Percentiles rank a stretch among this genome's conserved stretches.
phyloP scores from a whole-genome alignment of 1,284 basidiomycete genomes.

The Malassezia nana region DNA sequence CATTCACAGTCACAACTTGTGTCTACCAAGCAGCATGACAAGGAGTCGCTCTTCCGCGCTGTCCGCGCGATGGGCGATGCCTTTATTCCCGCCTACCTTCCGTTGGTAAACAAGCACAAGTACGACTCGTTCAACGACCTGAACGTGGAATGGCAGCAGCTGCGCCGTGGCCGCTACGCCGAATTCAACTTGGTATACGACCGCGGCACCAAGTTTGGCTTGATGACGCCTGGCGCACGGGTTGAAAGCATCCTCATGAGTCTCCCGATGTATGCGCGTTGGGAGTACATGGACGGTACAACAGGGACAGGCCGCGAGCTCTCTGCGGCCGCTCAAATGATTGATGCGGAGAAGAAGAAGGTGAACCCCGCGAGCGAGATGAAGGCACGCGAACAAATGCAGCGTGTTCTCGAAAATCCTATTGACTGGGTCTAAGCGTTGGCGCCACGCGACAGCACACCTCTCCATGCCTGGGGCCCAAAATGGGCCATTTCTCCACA shows the following conservation, averaged over 20 bases:
- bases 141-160: slow-evolving; percentile 39
- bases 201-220: slow-evolving; percentile 46
- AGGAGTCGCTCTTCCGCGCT: slow-evolving; percentile 37
- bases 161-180: slow-evolving; percentile 42
- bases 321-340: slow-evolving; percentile 17
- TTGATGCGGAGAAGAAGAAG: slow-evolving; percentile 9
- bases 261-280: slow-evolving; percentile 40
- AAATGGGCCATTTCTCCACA: neutral
- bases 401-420: slow-evolving; percentile 28
- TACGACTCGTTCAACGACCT: slow-evolving; percentile 22
- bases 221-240: slow-evolving; percentile 45
- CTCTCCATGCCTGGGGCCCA: neutral
- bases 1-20: slow-evolving; percentile 14
- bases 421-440: slow-evolving; percentile 30
- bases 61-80: slow-evolving; percentile 40
- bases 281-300: slow-evolving; percentile 44
- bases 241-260: slow-evolving; percentile 49
- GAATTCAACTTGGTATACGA: slow-evolving; percentile 48
- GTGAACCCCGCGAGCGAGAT: slow-evolving; percentile 15
- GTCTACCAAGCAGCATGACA: slow-evolving; percentile 26
- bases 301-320: slow-evolving; percentile 32
- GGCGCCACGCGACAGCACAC: neutral
- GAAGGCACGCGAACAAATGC: slow-evolving; percentile 24
- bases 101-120: slow-evolving; percentile 37
- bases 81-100: slow-evolving; percentile 44